A percentile compares a stretch with the other conserved stretches of the same genome.
These are phyloP conservation scores for Camellia sinensis DNA, from an alignment of 148 eudicot genomes.

Conservation along the genomic window DNA sequence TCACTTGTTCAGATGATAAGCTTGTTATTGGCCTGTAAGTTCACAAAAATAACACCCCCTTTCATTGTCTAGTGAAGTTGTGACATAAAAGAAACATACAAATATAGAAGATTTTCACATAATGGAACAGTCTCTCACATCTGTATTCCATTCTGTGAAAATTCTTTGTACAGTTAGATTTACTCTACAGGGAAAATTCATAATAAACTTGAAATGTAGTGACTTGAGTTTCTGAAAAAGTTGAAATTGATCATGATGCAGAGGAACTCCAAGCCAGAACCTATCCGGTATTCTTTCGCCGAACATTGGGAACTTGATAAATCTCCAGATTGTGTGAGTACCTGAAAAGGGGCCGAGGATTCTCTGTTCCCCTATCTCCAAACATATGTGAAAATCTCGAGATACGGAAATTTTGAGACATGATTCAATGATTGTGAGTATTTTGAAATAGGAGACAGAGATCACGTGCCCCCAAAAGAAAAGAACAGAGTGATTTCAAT, in stretches of 20 bases:
- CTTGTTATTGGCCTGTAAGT: conserved; percentile 77
- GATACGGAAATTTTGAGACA: too few relatives aligned
- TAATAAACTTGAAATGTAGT: background rate
- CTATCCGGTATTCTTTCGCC: conserved; percentile 74
- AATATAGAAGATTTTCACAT: background rate
- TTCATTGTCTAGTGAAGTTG: background rate
- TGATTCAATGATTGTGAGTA: too few relatives aligned
- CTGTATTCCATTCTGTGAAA: too few relatives aligned
- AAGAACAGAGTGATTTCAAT: background rate
- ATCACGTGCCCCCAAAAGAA: background rate
- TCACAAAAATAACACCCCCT: background rate
- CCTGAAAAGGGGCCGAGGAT: background rate
- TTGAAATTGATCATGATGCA: conserved; percentile 32
- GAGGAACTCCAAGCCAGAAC: conserved; percentile 82
- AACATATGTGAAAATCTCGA: too few relatives aligned
- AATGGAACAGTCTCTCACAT: too few relatives aligned
- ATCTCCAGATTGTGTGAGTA: conserved; percentile 81
- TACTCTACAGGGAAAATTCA: too few relatives aligned
- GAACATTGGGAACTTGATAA: conserved; percentile 86
- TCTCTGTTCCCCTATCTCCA: too few relatives aligned
- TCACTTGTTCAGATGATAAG: conserved; percentile 58
- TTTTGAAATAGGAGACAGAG: too few relatives aligned
- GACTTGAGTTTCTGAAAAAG: background rate
- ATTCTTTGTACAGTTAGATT: too few relatives aligned
- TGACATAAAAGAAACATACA: background rate